Evolutionary conservation across 805 yeast genomes (phyloP), one percentile per base, ranked within the genome.

Genomic region (Hemisphaericaspora nanyangensis): DNA sequence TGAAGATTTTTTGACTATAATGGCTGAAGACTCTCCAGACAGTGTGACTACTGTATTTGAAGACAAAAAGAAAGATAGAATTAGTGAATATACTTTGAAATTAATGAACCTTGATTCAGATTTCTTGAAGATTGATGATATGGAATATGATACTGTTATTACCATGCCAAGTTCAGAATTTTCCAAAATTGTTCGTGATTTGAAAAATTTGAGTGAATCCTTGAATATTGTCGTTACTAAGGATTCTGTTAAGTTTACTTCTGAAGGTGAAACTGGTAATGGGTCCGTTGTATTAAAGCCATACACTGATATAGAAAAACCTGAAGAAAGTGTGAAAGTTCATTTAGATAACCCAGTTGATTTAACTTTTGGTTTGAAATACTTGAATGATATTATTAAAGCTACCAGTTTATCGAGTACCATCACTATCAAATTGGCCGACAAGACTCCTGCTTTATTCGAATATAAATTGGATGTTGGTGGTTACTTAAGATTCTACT

Each of bases 101-200:
- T 77, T 93, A 60, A 89, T 93, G 96, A 95, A 91, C 58, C 88
- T 93, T 50, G 98, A 93, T 61, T 86, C 95, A 38, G 98, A 93
- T 59, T 86, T 86, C 68, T 77, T 93, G 54, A 82, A 85, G 53
- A 86, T 93, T 59, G 98, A 95, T 52, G 98, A 89, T 52, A 82
- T 90, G 80, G 95, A 87, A 47, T 85, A 85, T 60, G 95, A 87
- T 58, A 80, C 93, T 28, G 80, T 85, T 45, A 74, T 93, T 52
- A 80, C 86, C 42, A 77, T 93, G 85, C 96, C 98, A 43, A 72
- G 96, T 17, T 53, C 75, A 18, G 98, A 91, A 55, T 88, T 93
- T 65, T 81, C 93, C 60, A 88, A 89, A 60, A 82, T 86, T 49
- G 85, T 88, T 38, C 80, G 95, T 54, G 98, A 93, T 61, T 75